A percentile compares a stretch with the other conserved stretches of the same genome.
These are phyloP conservation scores for Rhazya stricta DNA, from an alignment of 257 asterid species.

Conservation along the genomic window DNA sequence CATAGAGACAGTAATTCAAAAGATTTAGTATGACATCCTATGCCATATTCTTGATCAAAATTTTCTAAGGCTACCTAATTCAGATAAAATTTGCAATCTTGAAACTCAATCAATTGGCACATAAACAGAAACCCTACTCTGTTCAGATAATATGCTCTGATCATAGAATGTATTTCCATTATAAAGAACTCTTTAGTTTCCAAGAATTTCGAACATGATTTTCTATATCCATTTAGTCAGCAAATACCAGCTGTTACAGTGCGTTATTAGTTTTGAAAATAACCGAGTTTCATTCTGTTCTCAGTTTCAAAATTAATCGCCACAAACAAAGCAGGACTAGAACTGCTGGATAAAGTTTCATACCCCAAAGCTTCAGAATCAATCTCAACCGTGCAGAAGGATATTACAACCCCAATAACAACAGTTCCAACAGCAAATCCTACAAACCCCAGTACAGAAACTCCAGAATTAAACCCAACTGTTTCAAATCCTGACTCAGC, in stretches of 20 bases:
- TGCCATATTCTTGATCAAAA: not conserved
- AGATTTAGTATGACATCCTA: not conserved
- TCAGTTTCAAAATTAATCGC: slow-evolving; percentile 13
- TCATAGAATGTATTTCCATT: not conserved
- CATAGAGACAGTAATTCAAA: not conserved
- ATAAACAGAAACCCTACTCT: not conserved
- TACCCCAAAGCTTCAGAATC: slow-evolving; percentile 1
- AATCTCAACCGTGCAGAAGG: slow-evolving; percentile 41
- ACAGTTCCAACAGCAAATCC: slow-evolving; percentile 51
- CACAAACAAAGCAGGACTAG: slow-evolving; percentile 13
- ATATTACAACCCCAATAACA: slow-evolving; percentile 62
- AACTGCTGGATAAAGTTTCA: slow-evolving; percentile 10
- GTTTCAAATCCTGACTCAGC: slow-evolving; percentile 44
- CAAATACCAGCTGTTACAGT: not conserved
- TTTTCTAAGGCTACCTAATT: not conserved
- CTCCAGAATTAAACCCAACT: slow-evolving; percentile 44
- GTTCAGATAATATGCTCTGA: not conserved
- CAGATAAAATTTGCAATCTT: not conserved
- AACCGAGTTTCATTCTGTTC: not conserved
- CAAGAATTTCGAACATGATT: not conserved
- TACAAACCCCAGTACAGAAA: slow-evolving; percentile 31
- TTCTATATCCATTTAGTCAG: not conserved
- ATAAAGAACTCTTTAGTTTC: not conserved
- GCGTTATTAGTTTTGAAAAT: not conserved
- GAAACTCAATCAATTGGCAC: not conserved